Conservation (phyloP, 192 early-diverging fungal genomes). For the Linnemannia zychae region DNA sequence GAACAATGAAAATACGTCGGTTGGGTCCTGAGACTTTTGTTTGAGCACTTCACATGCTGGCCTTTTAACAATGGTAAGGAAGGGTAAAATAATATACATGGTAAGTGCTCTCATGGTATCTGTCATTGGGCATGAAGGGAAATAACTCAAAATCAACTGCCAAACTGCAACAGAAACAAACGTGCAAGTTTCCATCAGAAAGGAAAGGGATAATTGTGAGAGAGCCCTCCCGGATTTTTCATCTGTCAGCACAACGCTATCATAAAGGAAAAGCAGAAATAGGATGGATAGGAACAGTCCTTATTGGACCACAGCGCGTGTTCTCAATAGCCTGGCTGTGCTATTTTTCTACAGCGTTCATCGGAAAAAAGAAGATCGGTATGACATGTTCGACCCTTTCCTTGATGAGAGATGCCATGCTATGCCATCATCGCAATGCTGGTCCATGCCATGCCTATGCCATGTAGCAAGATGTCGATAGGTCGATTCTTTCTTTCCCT, state of each 20-base stretch:
- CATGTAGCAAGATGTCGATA: not conserved
- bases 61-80: too few species aligned
- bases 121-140: not conserved
- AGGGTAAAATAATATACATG: not conserved
- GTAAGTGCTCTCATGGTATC: not conserved
- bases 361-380: not conserved
- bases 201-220: not conserved
- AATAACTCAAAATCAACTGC: constrained; percentile 1
- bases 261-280: not conserved
- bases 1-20: not conserved
- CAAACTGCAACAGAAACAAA: constrained; percentile 3
- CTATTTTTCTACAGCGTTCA: not conserved
- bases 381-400: not conserved
- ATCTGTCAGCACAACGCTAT: not conserved
- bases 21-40: not conserved
- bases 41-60: constrained; percentile 9
- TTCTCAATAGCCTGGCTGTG: not conserved
- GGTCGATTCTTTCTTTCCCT: not conserved
- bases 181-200: not conserved
- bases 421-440: not conserved
- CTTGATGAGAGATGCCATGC: not conserved
- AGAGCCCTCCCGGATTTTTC: constrained; percentile 1
- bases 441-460: not conserved
- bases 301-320: not conserved
- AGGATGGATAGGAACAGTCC: not conserved